Percentiles rank a stretch among this genome's conserved stretches.
Conservation (phyloP, 306 rosid species). For the Argentina anserina region DNA sequence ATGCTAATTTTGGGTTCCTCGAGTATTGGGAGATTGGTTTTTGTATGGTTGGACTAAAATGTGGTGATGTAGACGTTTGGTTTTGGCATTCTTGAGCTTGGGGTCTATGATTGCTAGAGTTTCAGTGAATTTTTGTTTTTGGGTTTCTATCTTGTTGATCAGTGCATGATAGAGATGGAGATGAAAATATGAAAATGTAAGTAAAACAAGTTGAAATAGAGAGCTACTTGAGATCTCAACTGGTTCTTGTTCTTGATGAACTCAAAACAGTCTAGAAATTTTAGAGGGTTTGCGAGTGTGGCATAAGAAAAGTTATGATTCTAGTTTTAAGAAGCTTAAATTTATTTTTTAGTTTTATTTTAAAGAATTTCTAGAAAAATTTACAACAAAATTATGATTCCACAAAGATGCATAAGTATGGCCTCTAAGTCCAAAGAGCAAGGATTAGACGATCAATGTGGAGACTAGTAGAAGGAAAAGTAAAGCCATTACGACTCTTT, state of each 20-base stretch:
- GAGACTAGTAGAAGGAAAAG: slow-evolving; percentile 28
- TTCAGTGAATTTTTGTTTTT: neutral
- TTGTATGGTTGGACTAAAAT: neutral
- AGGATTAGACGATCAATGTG: slow-evolving; percentile 13
- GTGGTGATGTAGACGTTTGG: neutral
- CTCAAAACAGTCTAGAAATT: too few relatives aligned
- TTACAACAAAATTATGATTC: neutral
- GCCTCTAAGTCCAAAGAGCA: neutral
- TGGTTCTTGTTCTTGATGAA: too few relatives aligned
- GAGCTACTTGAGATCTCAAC: neutral
- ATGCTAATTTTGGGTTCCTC: neutral
- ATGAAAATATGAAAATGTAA: neutral
- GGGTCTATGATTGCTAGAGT: neutral
- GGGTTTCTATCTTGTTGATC: too few relatives aligned
- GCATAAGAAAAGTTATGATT: too few relatives aligned
- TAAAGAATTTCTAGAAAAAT: too few relatives aligned
- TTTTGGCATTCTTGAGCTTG: neutral
- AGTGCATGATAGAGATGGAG: neutral
- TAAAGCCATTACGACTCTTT: slow-evolving; percentile 23
- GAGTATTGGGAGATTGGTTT: neutral
- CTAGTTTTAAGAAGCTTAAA: too few relatives aligned
- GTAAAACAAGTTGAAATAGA: neutral
- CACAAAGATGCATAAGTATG: neutral
- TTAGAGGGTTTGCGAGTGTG: too few relatives aligned
- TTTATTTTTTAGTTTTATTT: fast-evolving